Base-by-base conservation (phyloP, 805 yeast genomes). In the Nakazawaea ernobii region DNA sequence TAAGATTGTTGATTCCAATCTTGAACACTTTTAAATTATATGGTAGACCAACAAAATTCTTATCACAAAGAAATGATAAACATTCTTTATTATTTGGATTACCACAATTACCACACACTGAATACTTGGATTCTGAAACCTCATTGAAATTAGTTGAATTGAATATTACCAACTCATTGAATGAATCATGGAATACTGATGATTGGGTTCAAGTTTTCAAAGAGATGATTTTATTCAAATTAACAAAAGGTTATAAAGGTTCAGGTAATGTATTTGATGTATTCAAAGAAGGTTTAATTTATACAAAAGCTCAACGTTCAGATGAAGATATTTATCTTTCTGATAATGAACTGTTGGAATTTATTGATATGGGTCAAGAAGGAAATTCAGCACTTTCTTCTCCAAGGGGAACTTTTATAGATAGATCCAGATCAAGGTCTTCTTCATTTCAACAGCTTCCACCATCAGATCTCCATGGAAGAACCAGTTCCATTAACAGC, bases 61-160 rank as follows among this genome's bases (percentile, higher is more conserved):
- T 73, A 48, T 77, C 87, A 17, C 75, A 76, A 54, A 81, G 83
- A 61, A 67, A 65, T 13, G 77, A 82, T 54, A 63, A 68, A 15
- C 56, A 67, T 1, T 81, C 88, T 1, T 60, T 86, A 56, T 65
- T 86, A 32, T 86, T 84, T 67, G 92, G 84, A 0, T 69, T 86
- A 50, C 95, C 95, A 5, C 77, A 81, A 20, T 70, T 86, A 56
- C 95, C 95, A 3, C 80, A 75, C 49, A 78, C 80, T 30, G 77
- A 80, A 55, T 82, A 82, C 52, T 57, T 86, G 42, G 71, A 61
- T 46, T 52, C 52, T 26, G 61, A 60, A 32, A 54, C 61, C 30
- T 55, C 69, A 0, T 55, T 52, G 32, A 63, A 64, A 46, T 54
- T 67, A 37, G 60, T 65, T 11, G 49, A 57, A 2, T 48, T 66